phyloP scores from a whole-genome alignment of 805 yeast genomes.

The Saccharomycopsis babjevae region DNA sequence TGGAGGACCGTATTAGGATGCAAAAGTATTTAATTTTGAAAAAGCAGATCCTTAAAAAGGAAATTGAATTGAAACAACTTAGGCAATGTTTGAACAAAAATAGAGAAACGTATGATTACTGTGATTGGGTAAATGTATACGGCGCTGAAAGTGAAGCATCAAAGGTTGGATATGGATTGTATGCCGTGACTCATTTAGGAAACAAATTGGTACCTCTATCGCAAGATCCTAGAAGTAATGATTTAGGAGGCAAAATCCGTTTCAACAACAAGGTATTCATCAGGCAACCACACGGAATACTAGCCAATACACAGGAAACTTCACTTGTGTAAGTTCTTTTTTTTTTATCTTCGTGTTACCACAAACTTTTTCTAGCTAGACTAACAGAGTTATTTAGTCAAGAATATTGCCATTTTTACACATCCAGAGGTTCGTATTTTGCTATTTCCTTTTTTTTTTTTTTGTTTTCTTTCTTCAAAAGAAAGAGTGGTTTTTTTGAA shows the following conservation, averaged over 20 bases:
- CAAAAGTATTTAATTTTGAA: conserved; percentile 17
- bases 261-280: conserved; percentile 29
- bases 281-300: conserved; percentile 24
- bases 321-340: background rate
- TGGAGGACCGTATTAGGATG: conserved; percentile 22
- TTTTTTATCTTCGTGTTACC: background rate
- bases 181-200: conserved; percentile 34
- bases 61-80: conserved; percentile 18
- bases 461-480: background rate
- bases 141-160: conserved; percentile 21
- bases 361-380: background rate
- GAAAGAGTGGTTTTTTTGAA: too few relatives aligned
- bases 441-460: too few relatives aligned
- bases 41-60: conserved; percentile 17
- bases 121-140: conserved; percentile 36
- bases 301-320: conserved; percentile 18
- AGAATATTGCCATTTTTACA: conserved; percentile 11
- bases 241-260: conserved; percentile 18
- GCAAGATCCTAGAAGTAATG: conserved; percentile 19
- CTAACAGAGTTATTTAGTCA: conserved; percentile 9
- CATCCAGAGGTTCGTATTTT: conserved; percentile 15
- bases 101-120: conserved; percentile 30
- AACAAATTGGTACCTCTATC: conserved; percentile 31
- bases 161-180: conserved; percentile 21
- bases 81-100: conserved; percentile 23